phyloP scores from a whole-genome alignment of 352 stramenopile genomes.

The Globisporangium splendens region DNA sequence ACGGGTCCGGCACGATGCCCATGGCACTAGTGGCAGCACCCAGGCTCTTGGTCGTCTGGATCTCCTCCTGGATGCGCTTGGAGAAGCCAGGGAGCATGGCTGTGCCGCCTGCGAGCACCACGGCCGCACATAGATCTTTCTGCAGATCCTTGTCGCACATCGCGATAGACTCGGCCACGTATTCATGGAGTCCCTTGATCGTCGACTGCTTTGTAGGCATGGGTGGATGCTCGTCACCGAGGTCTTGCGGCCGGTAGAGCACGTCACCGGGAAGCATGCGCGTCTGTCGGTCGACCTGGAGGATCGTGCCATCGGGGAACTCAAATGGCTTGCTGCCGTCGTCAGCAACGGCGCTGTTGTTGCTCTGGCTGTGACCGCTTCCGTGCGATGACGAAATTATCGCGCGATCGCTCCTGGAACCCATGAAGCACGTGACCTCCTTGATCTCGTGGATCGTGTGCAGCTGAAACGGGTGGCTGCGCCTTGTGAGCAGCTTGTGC shows the following conservation, averaged over 20 bases:
- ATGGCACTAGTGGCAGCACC: constrained; percentile 17
- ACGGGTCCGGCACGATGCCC: constrained; percentile 76
- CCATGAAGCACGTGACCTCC: constrained; percentile 49
- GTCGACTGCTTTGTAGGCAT: constrained; percentile 12
- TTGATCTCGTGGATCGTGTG: constrained; percentile 88
- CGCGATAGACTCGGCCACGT: constrained; percentile 69
- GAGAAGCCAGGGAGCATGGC: constrained; percentile 81
- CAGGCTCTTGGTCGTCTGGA: constrained; percentile 20
- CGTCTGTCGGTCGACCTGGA: constrained; percentile 80
- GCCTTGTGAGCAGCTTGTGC: constrained; percentile 63
- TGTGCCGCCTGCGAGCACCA: constrained; percentile 82
- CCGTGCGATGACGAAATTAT: constrained; percentile 12
- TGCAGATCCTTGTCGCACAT: constrained; percentile 88
- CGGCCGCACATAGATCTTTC: constrained; percentile 62
- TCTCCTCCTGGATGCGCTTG: constrained; percentile 78
- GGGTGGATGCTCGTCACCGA: constrained; percentile 91
- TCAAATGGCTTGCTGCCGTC: constrained; percentile 68
- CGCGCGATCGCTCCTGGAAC: constrained; percentile 22
- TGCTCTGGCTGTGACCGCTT: background rate
- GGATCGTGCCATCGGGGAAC: constrained; percentile 79
- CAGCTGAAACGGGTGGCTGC: constrained; percentile 56
- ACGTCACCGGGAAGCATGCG: constrained; percentile 67
- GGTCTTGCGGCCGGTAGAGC: constrained; percentile 83
- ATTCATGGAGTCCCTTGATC: constrained; percentile 81
- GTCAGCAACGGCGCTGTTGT: constrained; percentile 11